phyloP scores from a whole-genome alignment of 108 stramenopile genomes.

The Cyclostephanos tholiformis region DNA sequence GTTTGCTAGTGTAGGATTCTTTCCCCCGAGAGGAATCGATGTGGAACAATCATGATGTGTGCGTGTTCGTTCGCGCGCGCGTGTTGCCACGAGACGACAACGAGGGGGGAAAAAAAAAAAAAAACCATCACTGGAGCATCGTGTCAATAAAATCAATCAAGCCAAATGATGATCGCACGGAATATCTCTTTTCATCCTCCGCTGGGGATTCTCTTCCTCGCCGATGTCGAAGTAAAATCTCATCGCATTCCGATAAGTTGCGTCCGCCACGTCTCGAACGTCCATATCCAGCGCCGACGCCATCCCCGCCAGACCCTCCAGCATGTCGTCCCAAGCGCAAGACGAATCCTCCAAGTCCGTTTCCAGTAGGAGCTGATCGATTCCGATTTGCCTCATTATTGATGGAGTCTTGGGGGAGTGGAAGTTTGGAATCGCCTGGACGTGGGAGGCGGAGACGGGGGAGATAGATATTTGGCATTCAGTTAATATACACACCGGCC shows the following conservation, averaged over 20 bases:
- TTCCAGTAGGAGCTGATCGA: slow-evolving; percentile 78
- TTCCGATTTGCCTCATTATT: slow-evolving; percentile 71
- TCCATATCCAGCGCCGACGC: slow-evolving; percentile 57
- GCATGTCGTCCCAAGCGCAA: slow-evolving; percentile 54
- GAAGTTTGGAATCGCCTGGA: slow-evolving; percentile 55
- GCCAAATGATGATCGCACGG: too few species aligned
- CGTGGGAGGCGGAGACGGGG: background rate
- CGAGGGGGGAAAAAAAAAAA: too few species aligned
- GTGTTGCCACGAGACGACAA: too few species aligned
- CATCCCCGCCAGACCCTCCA: slow-evolving; percentile 43
- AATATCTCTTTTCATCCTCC: too few species aligned
- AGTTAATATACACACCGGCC: too few species aligned
- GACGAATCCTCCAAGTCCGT: slow-evolving; percentile 83
- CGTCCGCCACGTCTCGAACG: slow-evolving; percentile 51
- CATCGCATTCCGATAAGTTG: slow-evolving; percentile 62
- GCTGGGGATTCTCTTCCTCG: background rate
- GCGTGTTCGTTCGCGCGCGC: too few species aligned
- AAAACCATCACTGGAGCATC: too few species aligned
- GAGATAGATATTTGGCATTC: too few species aligned
- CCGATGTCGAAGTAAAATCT: slow-evolving; percentile 51
- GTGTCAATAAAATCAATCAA: too few species aligned
- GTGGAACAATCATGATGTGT: too few species aligned
- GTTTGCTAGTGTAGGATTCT: too few species aligned
- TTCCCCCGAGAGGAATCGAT: too few species aligned
- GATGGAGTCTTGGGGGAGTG: slow-evolving; percentile 69